Evolutionary conservation across 768 basidiomycete species (phyloP).

Genomic region (Podaxis pistillaris): DNA sequence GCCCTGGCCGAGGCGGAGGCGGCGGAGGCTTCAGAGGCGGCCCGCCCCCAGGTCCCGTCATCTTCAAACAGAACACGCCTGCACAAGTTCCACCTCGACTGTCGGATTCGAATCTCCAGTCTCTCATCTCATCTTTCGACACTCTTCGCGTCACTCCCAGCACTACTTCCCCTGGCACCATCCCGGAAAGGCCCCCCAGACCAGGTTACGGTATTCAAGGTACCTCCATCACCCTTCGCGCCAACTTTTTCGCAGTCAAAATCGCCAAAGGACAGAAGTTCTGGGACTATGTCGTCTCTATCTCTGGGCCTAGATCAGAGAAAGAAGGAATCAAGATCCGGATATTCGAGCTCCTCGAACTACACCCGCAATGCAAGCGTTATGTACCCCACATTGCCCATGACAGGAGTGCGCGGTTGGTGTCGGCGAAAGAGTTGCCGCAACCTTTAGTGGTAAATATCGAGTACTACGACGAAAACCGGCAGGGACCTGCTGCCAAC

Average conservation of each 20-base stretch:
- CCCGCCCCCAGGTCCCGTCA: conserved; percentile 28
- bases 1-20: conserved; percentile 5
- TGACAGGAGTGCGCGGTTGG: conserved; percentile 41
- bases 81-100: conserved; percentile 34
- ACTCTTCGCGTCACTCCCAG: conserved; percentile 21
- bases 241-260: conserved; percentile 59
- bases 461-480: conserved; percentile 38
- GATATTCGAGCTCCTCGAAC: conserved; percentile 53
- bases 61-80: conserved; percentile 34
- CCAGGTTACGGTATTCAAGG: conserved; percentile 55
- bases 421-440: conserved; percentile 42
- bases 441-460: conserved; percentile 38
- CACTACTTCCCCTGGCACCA: too few relatives aligned
- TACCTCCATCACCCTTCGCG: conserved; percentile 42
- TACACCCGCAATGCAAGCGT: conserved; percentile 30
- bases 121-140: conserved; percentile 37
- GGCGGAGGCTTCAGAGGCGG: conserved; percentile 16
- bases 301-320: conserved; percentile 39
- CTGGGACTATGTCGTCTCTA: conserved; percentile 54
- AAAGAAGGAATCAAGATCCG: conserved; percentile 43
- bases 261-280: conserved; percentile 37
- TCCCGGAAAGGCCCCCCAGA: conserved; percentile 40
- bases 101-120: conserved; percentile 27
- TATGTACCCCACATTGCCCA: conserved; percentile 46
- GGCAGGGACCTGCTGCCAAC: conserved; percentile 25